Percentiles rank a stretch among this genome's conserved stretches.
phyloP scores from a whole-genome alignment of 2,329 filamentous ascomycete species.

The Pyrenophora teres region DNA sequence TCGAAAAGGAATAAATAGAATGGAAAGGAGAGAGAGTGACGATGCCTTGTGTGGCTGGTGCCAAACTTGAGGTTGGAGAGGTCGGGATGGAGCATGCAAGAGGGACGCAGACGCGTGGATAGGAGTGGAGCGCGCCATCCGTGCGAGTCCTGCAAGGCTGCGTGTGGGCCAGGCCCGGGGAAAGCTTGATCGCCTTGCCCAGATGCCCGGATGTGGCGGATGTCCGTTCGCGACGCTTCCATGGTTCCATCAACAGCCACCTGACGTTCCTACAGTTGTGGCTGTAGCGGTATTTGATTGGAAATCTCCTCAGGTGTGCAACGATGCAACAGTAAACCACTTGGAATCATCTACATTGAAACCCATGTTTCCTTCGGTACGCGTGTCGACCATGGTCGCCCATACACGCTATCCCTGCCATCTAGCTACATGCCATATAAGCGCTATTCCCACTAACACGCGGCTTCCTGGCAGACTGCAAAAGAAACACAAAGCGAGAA shows the following conservation, averaged over 20 bases:
- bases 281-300: constrained; percentile 2
- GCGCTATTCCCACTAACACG: not conserved
- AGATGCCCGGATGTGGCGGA: constrained; percentile 7
- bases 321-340: constrained; percentile 1
- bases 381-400: not conserved
- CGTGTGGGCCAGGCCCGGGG: not conserved
- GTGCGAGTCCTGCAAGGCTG: constrained; percentile 10
- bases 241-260: not conserved
- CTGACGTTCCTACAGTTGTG: not conserved
- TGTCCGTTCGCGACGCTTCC: not conserved
- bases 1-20: not conserved
- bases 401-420: constrained; percentile 9
- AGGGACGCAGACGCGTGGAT: constrained; percentile 13
- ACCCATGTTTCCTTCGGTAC: constrained; percentile 7
- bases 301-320: not conserved
- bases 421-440: constrained; percentile 1
- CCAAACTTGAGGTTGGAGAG: constrained; percentile 21
- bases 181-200: constrained; percentile 9
- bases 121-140: constrained; percentile 5
- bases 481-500: constrained; percentile 17
- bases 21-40: constrained; percentile 1
- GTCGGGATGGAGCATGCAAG: constrained; percentile 18
- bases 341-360: constrained; percentile 2
- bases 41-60: constrained; percentile 19
- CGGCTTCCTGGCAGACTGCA: not conserved